These are phyloP conservation scores for Akebia trifoliata DNA, from an alignment of 164 flowering plant species.

Conservation along the genomic window DNA sequence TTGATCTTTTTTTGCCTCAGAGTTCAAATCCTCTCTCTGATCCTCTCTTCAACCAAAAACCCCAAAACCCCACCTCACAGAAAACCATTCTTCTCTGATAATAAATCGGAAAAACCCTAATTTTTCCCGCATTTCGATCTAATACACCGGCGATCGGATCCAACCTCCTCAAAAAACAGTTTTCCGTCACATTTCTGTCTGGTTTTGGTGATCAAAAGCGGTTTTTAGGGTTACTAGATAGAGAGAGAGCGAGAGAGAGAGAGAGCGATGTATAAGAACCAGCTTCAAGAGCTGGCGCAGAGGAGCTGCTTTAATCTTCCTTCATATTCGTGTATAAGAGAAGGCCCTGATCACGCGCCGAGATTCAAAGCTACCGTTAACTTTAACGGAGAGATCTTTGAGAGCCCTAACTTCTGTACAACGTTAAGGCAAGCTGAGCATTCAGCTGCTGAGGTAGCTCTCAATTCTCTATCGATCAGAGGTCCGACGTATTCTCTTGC, in stretches of 20 bases:
- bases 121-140: constrained; percentile 8
- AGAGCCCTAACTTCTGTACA: constrained; percentile 74
- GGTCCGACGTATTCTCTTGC: constrained; percentile 93
- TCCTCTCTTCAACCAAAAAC: neutral
- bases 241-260: constrained; percentile 10
- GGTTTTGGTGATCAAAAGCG: neutral
- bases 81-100: neutral
- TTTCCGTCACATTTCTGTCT: neutral
- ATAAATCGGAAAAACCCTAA: neutral
- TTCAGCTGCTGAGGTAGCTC: constrained; percentile 97
- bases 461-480: constrained; percentile 68
- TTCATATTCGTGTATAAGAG: constrained; percentile 79
- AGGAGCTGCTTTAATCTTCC: constrained; percentile 98
- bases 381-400: constrained; percentile 91
- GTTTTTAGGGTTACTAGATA: neutral
- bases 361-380: constrained; percentile 90
- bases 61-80: neutral
- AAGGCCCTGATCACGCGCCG: constrained; percentile 99
- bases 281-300: constrained; percentile 99
- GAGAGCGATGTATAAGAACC: constrained; percentile 84
- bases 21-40: no score
- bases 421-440: constrained; percentile 98
- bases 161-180: neutral
- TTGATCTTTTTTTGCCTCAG: no score
- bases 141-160: neutral